Evolutionary conservation across 2,329 filamentous ascomycete species (phyloP).

Genomic region (Pestalotiopsis sp.): DNA sequence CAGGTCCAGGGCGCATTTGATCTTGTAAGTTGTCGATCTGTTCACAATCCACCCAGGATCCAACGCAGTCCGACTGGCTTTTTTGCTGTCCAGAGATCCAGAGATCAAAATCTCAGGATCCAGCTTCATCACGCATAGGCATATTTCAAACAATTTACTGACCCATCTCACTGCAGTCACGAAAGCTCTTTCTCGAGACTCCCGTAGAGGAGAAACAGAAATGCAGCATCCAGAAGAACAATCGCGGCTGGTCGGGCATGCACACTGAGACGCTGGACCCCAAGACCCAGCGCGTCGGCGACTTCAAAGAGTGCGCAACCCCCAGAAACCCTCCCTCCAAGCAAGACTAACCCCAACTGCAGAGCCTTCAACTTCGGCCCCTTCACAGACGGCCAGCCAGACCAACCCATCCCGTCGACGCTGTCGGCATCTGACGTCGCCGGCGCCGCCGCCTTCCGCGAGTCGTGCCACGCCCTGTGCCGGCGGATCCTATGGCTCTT

Average conservation of each 20-base stretch:
- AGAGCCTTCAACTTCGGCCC: slow-evolving; percentile 80
- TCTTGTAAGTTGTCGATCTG: slow-evolving; percentile 55
- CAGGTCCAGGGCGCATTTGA: slow-evolving; percentile 74
- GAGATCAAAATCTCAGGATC: neutral
- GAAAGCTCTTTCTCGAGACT: slow-evolving; percentile 68
- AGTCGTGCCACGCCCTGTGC: slow-evolving; percentile 73
- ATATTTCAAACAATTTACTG: neutral
- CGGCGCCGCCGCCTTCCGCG: slow-evolving; percentile 68
- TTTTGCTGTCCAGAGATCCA: neutral
- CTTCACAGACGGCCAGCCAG: slow-evolving; percentile 69
- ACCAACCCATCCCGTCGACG: slow-evolving; percentile 74
- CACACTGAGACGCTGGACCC: slow-evolving; percentile 88
- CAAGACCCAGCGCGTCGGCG: slow-evolving; percentile 77
- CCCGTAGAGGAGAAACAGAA: slow-evolving; percentile 72
- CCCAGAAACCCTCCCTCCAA: too few species aligned
- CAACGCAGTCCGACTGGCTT: neutral
- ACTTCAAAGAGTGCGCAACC: slow-evolving; percentile 78
- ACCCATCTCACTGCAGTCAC: slow-evolving; percentile 56
- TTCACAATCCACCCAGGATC: neutral
- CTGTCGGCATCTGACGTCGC: slow-evolving; percentile 59
- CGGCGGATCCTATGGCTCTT: slow-evolving; percentile 75
- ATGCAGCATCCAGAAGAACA: slow-evolving; percentile 78
- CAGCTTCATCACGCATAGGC: too few species aligned
- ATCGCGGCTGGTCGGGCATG: slow-evolving; percentile 88
- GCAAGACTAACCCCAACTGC: neutral